Evolutionary conservation across 1,284 basidiomycete species (phyloP).

Genomic region (Phlebopus sp.): DNA sequence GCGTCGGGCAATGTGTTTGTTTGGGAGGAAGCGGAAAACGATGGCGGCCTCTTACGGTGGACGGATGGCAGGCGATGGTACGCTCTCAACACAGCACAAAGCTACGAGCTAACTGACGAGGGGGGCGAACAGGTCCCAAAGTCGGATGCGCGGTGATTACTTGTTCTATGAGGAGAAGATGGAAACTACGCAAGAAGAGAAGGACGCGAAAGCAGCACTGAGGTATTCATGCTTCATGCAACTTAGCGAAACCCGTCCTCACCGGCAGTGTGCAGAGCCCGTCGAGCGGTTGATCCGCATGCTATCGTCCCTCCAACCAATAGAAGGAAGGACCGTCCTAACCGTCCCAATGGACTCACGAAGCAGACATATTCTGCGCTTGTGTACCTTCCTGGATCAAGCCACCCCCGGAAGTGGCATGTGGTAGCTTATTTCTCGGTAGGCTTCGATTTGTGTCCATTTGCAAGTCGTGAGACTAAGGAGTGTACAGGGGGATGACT

Average conservation of each 20-base stretch:
- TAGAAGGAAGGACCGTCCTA: slow-evolving; percentile 66
- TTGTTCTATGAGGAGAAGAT: slow-evolving; percentile 79
- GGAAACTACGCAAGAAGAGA: slow-evolving; percentile 70
- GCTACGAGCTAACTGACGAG: slow-evolving; percentile 4
- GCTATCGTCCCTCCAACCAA: slow-evolving; percentile 53
- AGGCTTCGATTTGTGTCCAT: slow-evolving; percentile 22
- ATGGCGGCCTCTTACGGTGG: slow-evolving; percentile 73
- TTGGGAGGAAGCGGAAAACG: slow-evolving; percentile 79
- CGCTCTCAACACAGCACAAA: slow-evolving; percentile 11
- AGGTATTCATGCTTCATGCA: slow-evolving; percentile 41
- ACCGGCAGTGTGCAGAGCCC: slow-evolving; percentile 43
- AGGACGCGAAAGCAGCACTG: slow-evolving; percentile 68
- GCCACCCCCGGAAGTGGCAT: slow-evolving; percentile 68
- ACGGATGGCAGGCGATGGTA: slow-evolving; percentile 76
- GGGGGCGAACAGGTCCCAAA: slow-evolving; percentile 61
- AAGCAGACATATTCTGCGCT: slow-evolving; percentile 79
- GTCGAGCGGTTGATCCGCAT: slow-evolving; percentile 58
- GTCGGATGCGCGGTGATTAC: slow-evolving; percentile 77
- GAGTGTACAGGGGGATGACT: slow-evolving; percentile 59
- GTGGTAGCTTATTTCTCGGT: slow-evolving; percentile 78
- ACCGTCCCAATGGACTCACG: slow-evolving; percentile 70
- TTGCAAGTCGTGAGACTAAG: slow-evolving; percentile 15
- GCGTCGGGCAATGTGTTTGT: slow-evolving; percentile 74
- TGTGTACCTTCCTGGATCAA: slow-evolving; percentile 56
- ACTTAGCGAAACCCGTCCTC: slow-evolving; percentile 5